Evolutionary conservation across 768 basidiomycete genomes (phyloP).

Genomic region (Naganishia kalamii): DNA sequence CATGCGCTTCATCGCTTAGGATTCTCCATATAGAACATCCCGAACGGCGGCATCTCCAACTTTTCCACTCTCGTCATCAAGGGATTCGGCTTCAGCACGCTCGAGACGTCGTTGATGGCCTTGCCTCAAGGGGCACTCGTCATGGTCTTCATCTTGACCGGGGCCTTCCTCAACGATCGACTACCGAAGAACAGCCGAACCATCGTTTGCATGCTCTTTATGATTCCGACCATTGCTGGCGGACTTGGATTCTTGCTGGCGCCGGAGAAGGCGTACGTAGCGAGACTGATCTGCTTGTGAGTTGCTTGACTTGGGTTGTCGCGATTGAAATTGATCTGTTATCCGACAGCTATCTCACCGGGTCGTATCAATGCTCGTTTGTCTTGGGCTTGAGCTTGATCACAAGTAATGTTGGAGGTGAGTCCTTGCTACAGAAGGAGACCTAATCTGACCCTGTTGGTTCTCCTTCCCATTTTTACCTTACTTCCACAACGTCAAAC

Average conservation of each 20-base stretch:
- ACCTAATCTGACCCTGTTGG: too few species aligned
- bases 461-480: too few species aligned
- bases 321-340: background rate
- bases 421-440: too few species aligned
- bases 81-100: slow-evolving; percentile 38
- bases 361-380: slow-evolving; percentile 43
- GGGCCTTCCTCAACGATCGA: slow-evolving; percentile 38
- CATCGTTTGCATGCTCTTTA: slow-evolving; percentile 39
- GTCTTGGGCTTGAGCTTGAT: slow-evolving; percentile 46
- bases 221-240: slow-evolving; percentile 45
- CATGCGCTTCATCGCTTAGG: background rate
- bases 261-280: slow-evolving; percentile 41
- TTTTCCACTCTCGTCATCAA: slow-evolving; percentile 43
- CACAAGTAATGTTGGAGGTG: slow-evolving; percentile 49
- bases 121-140: slow-evolving; percentile 46
- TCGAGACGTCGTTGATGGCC: slow-evolving; percentile 44
- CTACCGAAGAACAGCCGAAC: slow-evolving; percentile 42
- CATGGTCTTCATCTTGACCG: slow-evolving; percentile 41
- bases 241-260: slow-evolving; percentile 45
- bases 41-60: slow-evolving; percentile 45
- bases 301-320: background rate
- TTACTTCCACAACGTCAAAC: too few species aligned
- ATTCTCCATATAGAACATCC: slow-evolving; percentile 27
- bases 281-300: slow-evolving; percentile 44
- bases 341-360: slow-evolving; percentile 38